Evolutionary conservation across 2,329 filamentous ascomycete genomes (phyloP), one percentile per base, ranked within the genome.

Genomic region (Monosporascus cannonballus): DNA sequence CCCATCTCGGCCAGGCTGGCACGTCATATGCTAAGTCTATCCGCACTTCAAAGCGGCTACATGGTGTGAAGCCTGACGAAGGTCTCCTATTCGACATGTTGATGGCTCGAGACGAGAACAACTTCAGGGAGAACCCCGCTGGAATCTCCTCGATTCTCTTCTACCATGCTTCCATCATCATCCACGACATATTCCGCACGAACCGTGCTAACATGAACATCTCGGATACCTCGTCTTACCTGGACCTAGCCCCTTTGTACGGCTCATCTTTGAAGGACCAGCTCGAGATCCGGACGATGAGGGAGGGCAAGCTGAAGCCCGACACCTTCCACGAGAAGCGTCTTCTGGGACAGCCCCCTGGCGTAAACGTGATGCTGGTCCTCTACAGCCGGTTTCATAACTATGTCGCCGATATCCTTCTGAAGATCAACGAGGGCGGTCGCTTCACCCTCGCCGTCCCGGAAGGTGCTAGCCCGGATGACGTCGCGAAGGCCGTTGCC

Each of bases 61-160:
- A 80, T 1, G 81, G 78, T 18, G 76, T 79, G 27, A 76, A 83
- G 49, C 85, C 86, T 1, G 86, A 89, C 48, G 77, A 86, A 0
- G 81, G 80, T 18, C 71, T 85, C 15, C 71, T 90, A 3, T 90
- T 90, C 54, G 86, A 89, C 66, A 79, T 78, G 22, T 64, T 89
- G 25, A 79, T 89, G 75, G 82, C 80, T 17, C 78, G 86, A 25
- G 71, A 72, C 38, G 71, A 73, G 34, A 52, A 60, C 0, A 63
- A 60, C n/a, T 81, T 82, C 55, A 76, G 81, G 55, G 74, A 83
- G 51, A 87, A 90, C 64, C 84, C 85, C 0, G 86, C 86, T 49
- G 79, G 82, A n/a, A 83, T 91, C 41, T 90, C 86, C 0, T 86
- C 84, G 60, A 83, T 90, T 71, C 72, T 92, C 17, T 90, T 89